Evolutionary conservation across 73 alveolate genomes (phyloP).

Genomic region (Vitrella brassicaformis): DNA sequence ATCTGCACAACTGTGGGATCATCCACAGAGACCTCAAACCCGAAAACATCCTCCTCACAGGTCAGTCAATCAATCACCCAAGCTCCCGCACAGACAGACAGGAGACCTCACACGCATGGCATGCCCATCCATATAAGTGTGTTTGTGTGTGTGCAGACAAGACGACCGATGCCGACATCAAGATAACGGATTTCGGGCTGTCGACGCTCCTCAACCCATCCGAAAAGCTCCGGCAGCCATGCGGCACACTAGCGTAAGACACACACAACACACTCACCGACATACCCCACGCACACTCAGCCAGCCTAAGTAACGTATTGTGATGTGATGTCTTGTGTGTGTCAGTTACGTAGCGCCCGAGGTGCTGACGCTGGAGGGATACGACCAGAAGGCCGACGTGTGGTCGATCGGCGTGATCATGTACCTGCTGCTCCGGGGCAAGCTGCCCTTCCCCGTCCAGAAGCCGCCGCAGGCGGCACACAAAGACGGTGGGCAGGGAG

Average conservation of each 20-base stretch:
- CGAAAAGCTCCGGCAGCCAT: slow-evolving; percentile 66
- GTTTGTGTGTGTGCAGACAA: no score
- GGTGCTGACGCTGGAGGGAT: slow-evolving; percentile 34
- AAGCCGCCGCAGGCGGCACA: no score
- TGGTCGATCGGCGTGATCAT: slow-evolving; percentile 53
- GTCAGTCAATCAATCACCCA: no score
- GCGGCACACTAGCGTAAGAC: slow-evolving; percentile 28
- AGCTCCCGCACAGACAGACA: no score
- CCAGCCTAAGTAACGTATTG: no score
- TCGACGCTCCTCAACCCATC: slow-evolving; percentile 62
- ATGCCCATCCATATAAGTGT: no score
- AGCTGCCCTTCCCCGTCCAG: slow-evolving; percentile 38
- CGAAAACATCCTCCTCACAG: slow-evolving; percentile 64
- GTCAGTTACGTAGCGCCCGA: slow-evolving; percentile 52
- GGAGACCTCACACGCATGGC: no score
- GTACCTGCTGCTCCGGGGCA: slow-evolving; percentile 47
- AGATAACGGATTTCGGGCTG: slow-evolving; percentile 65
- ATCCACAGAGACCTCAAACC: slow-evolving; percentile 76
- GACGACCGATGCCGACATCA: slow-evolving; percentile 49
- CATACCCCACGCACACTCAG: no score
- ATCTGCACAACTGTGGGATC: slow-evolving; percentile 65
- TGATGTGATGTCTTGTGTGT: no score
- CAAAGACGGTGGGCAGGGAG: no score
- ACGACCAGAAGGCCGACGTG: slow-evolving; percentile 45
- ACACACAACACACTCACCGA: no score